Conservation (phyloP, 768 basidiomycete species). For the Boletus sp. region DNA sequence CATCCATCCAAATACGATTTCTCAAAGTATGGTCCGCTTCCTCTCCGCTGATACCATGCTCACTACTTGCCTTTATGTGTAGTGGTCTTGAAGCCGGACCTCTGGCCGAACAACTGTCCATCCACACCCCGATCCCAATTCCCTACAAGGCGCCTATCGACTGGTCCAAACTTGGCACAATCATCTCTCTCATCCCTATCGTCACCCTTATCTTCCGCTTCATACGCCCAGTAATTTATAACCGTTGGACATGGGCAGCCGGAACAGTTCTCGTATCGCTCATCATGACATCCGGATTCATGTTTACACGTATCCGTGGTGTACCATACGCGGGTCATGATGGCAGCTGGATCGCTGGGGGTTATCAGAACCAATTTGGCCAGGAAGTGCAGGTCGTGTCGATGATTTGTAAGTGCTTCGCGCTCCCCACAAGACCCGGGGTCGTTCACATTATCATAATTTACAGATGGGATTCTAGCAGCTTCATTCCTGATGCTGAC, state of each 20-base stretch:
- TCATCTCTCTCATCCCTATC: slow-evolving; percentile 44
- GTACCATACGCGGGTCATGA: slow-evolving; percentile 63
- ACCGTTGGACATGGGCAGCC: slow-evolving; percentile 78
- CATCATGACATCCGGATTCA: slow-evolving; percentile 89
- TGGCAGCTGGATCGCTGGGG: slow-evolving; percentile 80
- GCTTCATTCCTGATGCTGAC: slow-evolving; percentile 78
- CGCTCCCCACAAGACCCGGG: background rate
- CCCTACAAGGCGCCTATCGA: slow-evolving; percentile 79
- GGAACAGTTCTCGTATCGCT: slow-evolving; percentile 60
- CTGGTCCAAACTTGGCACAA: slow-evolving; percentile 56
- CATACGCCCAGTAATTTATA: slow-evolving; percentile 61
- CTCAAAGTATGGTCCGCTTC: slow-evolving; percentile 48
- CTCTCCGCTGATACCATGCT: background rate
- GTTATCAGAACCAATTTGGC: slow-evolving; percentile 88
- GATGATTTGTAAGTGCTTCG: slow-evolving; percentile 67
- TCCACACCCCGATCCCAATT: slow-evolving; percentile 73
- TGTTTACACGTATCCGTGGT: slow-evolving; percentile 92
- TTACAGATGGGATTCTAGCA: slow-evolving; percentile 78
- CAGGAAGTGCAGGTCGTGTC: slow-evolving; percentile 89
- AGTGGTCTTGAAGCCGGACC: slow-evolving; percentile 84
- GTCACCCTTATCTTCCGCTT: slow-evolving; percentile 53
- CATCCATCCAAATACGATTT: slow-evolving; percentile 75
- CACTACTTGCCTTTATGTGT: background rate
- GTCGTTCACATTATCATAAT: slow-evolving; percentile 2
- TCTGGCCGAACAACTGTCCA: slow-evolving; percentile 71